Conservation (phyloP, 2,329 filamentous ascomycete genomes). For the Trichoderma aggressivum region DNA sequence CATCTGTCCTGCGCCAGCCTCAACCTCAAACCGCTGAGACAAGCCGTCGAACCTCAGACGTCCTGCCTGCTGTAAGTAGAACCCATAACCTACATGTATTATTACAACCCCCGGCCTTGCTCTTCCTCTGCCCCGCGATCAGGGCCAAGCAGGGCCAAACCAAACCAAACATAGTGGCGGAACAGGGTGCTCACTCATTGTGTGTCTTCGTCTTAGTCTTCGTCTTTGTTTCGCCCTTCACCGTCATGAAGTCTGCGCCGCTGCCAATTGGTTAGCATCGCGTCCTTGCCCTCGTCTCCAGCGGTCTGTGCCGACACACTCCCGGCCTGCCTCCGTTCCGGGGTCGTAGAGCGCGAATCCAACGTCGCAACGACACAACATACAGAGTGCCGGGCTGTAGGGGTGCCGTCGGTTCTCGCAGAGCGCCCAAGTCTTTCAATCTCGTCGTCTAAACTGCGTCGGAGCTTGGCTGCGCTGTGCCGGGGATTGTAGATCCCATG, state of each 20-base stretch:
- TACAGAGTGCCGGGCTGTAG: neutral
- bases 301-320: neutral
- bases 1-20: neutral
- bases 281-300: neutral
- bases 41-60: neutral
- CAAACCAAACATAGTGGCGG: neutral
- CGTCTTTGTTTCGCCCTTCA: neutral
- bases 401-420: neutral
- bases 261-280: constrained; percentile 5
- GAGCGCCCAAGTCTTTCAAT: neutral
- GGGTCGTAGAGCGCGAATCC: neutral
- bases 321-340: neutral
- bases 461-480: neutral
- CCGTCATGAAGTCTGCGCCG: neutral
- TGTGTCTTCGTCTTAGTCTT: neutral
- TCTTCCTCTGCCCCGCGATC: constrained; percentile 6
- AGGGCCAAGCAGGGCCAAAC: neutral
- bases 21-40: neutral
- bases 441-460: neutral
- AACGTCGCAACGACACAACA: neutral
- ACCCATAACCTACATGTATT: no score
- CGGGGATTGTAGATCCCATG: constrained; percentile 41
- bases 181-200: neutral
- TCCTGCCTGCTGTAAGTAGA: neutral
- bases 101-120: neutral